A percentile compares a stretch with the other conserved stretches of the same genome.
phyloP scores from a whole-genome alignment of 768 basidiomycete genomes.

The Pulveroboletus sp. region DNA sequence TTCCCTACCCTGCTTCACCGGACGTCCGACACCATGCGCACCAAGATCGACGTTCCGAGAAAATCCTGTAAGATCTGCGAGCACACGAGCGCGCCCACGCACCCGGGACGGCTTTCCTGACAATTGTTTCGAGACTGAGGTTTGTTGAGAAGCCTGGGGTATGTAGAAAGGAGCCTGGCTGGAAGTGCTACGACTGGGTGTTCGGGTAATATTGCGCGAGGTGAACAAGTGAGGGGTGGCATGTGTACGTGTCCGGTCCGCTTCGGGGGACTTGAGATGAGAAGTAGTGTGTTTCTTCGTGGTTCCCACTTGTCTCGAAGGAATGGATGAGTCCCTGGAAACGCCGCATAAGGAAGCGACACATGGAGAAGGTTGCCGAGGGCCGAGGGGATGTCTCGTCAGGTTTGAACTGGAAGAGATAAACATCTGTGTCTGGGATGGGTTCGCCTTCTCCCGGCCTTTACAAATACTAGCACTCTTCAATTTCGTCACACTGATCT shows the following conservation, averaged over 20 bases:
- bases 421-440: constrained; percentile 11
- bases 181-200: constrained; percentile 19
- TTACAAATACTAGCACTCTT: not conserved
- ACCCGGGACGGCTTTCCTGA: constrained; percentile 26
- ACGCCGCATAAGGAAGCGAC: not conserved
- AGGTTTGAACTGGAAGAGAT: constrained; percentile 20
- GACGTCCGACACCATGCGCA: constrained; percentile 27
- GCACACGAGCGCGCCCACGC: constrained; percentile 28
- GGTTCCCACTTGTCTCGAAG: not conserved
- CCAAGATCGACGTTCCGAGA: constrained; percentile 29
- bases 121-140: constrained; percentile 16
- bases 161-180: constrained; percentile 19
- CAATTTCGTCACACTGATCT: constrained; percentile 5
- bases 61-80: constrained; percentile 39
- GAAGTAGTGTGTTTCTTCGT: constrained; percentile 4
- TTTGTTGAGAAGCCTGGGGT: constrained; percentile 6
- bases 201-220: not conserved
- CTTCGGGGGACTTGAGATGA: not conserved
- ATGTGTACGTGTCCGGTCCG: constrained; percentile 12
- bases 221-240: not conserved
- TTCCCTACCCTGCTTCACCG: constrained; percentile 13
- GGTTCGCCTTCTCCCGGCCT: not conserved
- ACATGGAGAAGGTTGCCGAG: constrained; percentile 18
- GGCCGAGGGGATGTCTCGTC: constrained; percentile 19
- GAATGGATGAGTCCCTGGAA: constrained; percentile 1